These are phyloP conservation scores for Filobasidium wieringae DNA, from an alignment of 768 basidiomycete genomes.

Conservation along the genomic window DNA sequence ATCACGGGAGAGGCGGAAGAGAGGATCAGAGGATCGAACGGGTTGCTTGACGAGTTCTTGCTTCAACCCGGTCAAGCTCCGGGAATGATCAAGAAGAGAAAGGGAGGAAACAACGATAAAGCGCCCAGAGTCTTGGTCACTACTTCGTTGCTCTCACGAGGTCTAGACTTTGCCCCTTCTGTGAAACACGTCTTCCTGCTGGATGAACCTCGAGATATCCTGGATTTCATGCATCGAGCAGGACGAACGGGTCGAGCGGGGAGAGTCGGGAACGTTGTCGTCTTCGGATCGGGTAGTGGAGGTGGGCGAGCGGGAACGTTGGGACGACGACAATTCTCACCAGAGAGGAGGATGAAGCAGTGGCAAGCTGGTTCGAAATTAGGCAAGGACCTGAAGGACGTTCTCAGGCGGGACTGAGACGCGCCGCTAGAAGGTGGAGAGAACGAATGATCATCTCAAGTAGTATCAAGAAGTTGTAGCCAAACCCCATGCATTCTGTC, in stretches of 20 bases:
- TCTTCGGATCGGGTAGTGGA: slow-evolving; percentile 23
- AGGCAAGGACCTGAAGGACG: slow-evolving; percentile 10
- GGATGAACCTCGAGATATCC: slow-evolving; percentile 76
- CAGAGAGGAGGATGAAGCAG: slow-evolving; percentile 1
- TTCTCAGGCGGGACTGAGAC: neutral
- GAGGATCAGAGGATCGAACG: slow-evolving; percentile 58
- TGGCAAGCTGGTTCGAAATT: slow-evolving; percentile 10
- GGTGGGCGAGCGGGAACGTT: neutral
- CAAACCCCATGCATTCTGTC: neutral
- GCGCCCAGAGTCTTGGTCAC: slow-evolving; percentile 56
- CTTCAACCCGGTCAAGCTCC: slow-evolving; percentile 8
- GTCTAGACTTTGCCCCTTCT: slow-evolving; percentile 69
- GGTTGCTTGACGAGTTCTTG: slow-evolving; percentile 66
- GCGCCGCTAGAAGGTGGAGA: neutral
- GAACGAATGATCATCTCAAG: neutral
- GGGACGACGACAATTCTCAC: neutral
- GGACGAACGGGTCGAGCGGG: slow-evolving; percentile 66
- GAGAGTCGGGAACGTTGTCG: slow-evolving; percentile 26
- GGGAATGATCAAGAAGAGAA: neutral
- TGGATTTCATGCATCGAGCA: slow-evolving; percentile 85
- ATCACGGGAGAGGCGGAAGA: slow-evolving; percentile 51
- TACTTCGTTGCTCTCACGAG: slow-evolving; percentile 79
- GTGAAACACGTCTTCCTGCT: slow-evolving; percentile 75
- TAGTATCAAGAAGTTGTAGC: neutral
- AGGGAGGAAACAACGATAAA: slow-evolving; percentile 15